phyloP scores from a whole-genome alignment of 352 stramenopile genomes.

The Pythium sukuiense region DNA sequence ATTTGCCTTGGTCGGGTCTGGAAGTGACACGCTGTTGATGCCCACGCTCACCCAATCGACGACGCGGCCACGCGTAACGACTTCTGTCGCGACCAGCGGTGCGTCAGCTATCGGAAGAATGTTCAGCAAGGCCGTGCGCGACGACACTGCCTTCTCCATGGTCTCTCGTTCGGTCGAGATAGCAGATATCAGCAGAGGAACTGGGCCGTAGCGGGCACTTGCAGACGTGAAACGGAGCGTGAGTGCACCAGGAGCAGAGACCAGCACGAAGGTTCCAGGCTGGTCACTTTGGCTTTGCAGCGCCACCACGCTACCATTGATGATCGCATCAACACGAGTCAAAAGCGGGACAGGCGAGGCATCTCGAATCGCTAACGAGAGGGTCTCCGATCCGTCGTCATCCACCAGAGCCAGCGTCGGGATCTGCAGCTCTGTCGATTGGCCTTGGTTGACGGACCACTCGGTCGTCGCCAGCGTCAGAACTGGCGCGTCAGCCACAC shows the following conservation, averaged over 20 bases:
- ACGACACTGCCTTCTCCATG: constrained; percentile 23
- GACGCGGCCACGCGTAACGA: constrained; percentile 35
- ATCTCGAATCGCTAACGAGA: constrained; percentile 34
- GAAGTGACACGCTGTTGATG: constrained; percentile 34
- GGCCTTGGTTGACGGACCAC: constrained; percentile 40
- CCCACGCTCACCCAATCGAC: constrained; percentile 36
- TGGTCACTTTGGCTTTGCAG: constrained; percentile 27
- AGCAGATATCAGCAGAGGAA: constrained; percentile 33
- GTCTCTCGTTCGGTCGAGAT: constrained; percentile 38
- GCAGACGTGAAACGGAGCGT: constrained; percentile 32
- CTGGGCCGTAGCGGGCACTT: constrained; percentile 38
- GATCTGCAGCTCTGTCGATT: constrained; percentile 31
- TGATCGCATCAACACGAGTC: constrained; percentile 9
- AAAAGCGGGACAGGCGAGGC: constrained; percentile 1
- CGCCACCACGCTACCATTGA: constrained; percentile 14
- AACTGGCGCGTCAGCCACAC: constrained; percentile 39
- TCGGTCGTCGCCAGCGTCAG: constrained; percentile 22
- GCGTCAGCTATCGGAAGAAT: constrained; percentile 43
- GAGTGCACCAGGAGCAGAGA: constrained; percentile 21
- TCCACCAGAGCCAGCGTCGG: constrained; percentile 33
- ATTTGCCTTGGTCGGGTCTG: constrained; percentile 34
- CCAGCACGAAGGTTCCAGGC: constrained; percentile 32
- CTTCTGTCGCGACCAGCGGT: constrained; percentile 35
- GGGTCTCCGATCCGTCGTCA: constrained; percentile 42
- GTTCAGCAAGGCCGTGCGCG: constrained; percentile 24